Conservation (phyloP, 75 land plant genomes). For the Ceratopteris richardii region DNA sequence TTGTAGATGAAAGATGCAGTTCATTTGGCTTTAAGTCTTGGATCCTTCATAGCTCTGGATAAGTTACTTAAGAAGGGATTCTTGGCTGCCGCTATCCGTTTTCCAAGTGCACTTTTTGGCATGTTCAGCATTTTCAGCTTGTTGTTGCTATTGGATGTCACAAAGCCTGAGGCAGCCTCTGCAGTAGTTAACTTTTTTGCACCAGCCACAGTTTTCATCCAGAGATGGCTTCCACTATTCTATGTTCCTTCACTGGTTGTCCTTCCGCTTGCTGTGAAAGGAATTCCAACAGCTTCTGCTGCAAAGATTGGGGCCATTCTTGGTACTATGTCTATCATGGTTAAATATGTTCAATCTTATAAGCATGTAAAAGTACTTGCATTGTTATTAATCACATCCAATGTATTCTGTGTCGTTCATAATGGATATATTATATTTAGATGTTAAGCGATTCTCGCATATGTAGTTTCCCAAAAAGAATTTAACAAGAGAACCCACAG, state of each 20-base stretch:
- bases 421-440: no score
- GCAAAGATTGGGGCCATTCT: slow-evolving; percentile 66
- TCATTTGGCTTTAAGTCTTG: slow-evolving; percentile 75
- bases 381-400: no score
- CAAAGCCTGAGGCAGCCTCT: slow-evolving; percentile 43
- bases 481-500: no score
- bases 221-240: slow-evolving; percentile 94
- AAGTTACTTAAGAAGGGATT: slow-evolving; percentile 60
- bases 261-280: slow-evolving; percentile 79
- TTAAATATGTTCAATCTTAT: no score
- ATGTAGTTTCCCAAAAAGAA: no score
- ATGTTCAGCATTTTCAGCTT: slow-evolving; percentile 86
- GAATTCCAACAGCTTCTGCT: slow-evolving; percentile 87
- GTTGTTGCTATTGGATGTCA: slow-evolving; percentile 38
- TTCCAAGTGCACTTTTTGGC: slow-evolving; percentile 94
- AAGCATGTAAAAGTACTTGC: no score
- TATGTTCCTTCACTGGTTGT: slow-evolving; percentile 96
- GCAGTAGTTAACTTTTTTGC: slow-evolving; percentile 58
- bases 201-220: slow-evolving; percentile 84
- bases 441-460: no score
- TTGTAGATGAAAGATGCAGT: slow-evolving; percentile 47
- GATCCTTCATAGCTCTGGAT: slow-evolving; percentile 67
- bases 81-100: slow-evolving; percentile 59
- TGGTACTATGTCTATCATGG: no score
- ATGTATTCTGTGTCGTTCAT: no score